Base-by-base conservation (phyloP, 1,139 yeast genomes). In the Diutina scorzettiae region DNA sequence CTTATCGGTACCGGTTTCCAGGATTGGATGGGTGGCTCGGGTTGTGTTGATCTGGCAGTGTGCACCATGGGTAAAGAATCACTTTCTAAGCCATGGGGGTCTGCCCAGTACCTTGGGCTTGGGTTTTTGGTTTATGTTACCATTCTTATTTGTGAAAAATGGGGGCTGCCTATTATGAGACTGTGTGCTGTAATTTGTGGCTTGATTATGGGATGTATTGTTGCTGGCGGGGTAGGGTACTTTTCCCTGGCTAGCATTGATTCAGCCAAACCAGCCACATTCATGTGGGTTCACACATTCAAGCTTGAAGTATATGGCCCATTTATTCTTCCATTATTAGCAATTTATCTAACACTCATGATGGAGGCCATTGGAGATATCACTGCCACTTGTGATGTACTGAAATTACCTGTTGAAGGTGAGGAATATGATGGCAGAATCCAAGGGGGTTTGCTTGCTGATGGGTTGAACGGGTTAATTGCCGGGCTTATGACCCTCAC, bases 321-420 rank as follows among this genome's bases (percentile, higher is more conserved):
- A 2, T 75, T 80, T 4, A 86, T 86, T 14, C 64, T 86, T 43
- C 96, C 96, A 16, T 74, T 83, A 64, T 61, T 86, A 47, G 91
- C 95, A 1, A 83, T 85, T 43, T 86, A 79, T 56, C 66, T 84
- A 23, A 85, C 81, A 34, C 63, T 83, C 52, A 80, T 83, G 74
- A 84, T 85, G 85, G 96, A 86, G 64, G 81, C 94, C 41, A 84
- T 86, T 54, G 96, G 96, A 57, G 96, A 86, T 58, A 78, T 86
- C 51, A 85, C 95, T 32, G 96, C 96, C 24, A 84, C 95, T 27
- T 78, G 85, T 44, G 96, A 87, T 59, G 96, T 86, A 28, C 81
- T 95, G 8, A 71, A 93, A 55, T 67, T 82, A 48, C 86, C 80
- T 46, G 85, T 85, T 45, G 87, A 81, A 54, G 96, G 96, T 47